Evolutionary conservation across 1,284 basidiomycete species (phyloP), one percentile per base, ranked within the genome.

Genomic region (Porphyrellus sp.): DNA sequence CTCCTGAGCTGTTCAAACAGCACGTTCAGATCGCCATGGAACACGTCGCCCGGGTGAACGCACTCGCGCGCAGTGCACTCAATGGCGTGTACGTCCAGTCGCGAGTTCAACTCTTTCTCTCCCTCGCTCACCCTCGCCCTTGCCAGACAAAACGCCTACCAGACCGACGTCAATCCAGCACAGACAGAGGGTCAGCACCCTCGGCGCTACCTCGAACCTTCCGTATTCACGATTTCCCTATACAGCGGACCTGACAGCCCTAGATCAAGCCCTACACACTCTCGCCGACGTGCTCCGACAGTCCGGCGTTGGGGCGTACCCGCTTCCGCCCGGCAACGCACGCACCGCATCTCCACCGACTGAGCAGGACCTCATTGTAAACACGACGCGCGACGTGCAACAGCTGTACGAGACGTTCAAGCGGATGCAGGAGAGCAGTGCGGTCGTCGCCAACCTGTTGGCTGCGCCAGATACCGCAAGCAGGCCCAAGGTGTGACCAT

Each of bases 1-100:
- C 76, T n/a, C 73, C 76, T 0, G 73, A 77, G 24, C 52, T 68
- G 30, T 77, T 80, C 68, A 76, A 72, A 52, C 74, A 77, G 33
- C 75, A 75, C 59, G 62, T 77, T 21, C 71, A 75, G 41, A 49
- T 75, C 25, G 72, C 70, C 6, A 70, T 73, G 49, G 67, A 67
- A 12, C 72, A 73, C 5, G 64, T 77, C 16, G 59, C 59, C 13
- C 65, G 74, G 18, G 68, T 77, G 8, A 74, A 74, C 50, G 56
- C 59, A 1, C 64, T 76, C 15, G 73, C 75, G 0, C 63, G 70
- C 28, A 73, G 58, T 40, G 68, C 73, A 12, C 58, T 76, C 44
- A 61, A 63, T 18, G 71, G 71, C 49, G 72, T 78, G 78, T 80
- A 60, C 56, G 74, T 64, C 28, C 24, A 24, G 5, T 20, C 13